Evolutionary conservation across 2,329 filamentous ascomycete species (phyloP).

Genomic region (Didymella keratinophila): DNA sequence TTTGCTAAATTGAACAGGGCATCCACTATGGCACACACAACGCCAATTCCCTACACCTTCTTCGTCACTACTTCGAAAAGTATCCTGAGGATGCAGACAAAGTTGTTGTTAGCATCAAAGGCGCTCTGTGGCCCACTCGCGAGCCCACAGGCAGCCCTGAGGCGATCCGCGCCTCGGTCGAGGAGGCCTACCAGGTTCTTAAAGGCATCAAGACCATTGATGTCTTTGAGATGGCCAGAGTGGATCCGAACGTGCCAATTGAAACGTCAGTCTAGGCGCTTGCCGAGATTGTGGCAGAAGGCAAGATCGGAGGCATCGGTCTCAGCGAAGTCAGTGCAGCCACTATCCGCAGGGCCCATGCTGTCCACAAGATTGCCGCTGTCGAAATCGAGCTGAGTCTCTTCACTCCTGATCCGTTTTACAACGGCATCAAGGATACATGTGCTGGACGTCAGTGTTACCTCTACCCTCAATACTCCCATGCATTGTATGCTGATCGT

Average conservation of each 20-base stretch:
- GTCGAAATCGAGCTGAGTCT: conserved; percentile 69
- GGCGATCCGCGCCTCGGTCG: conserved; percentile 54
- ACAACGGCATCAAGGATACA: conserved; percentile 64
- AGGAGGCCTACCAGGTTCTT: conserved; percentile 55
- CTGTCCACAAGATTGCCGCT: conserved; percentile 62
- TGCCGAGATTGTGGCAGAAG: conserved; percentile 48
- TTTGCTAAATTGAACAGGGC: neutral
- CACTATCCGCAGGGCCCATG: conserved; percentile 57
- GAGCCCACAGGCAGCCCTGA: conserved; percentile 51
- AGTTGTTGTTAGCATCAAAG: conserved; percentile 60
- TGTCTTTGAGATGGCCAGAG: conserved; percentile 57
- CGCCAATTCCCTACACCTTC: conserved; percentile 57
- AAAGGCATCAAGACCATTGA: conserved; percentile 58
- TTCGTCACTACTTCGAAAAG: conserved; percentile 60
- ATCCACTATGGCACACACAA: conserved; percentile 54
- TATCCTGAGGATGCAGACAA: conserved; percentile 60
- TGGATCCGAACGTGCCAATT: conserved; percentile 54
- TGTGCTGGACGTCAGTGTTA: conserved; percentile 46
- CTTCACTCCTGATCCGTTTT: conserved; percentile 63
- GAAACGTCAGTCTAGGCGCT: conserved; percentile 55
- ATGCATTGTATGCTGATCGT: neutral
- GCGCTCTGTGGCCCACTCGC: conserved; percentile 49
- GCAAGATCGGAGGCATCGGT: conserved; percentile 56
- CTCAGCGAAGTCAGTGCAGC: conserved; percentile 57
- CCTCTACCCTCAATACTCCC: neutral